Evolutionary conservation across 495 filamentous ascomycete genomes (phyloP).

Genomic region (Podospora appendiculata): DNA sequence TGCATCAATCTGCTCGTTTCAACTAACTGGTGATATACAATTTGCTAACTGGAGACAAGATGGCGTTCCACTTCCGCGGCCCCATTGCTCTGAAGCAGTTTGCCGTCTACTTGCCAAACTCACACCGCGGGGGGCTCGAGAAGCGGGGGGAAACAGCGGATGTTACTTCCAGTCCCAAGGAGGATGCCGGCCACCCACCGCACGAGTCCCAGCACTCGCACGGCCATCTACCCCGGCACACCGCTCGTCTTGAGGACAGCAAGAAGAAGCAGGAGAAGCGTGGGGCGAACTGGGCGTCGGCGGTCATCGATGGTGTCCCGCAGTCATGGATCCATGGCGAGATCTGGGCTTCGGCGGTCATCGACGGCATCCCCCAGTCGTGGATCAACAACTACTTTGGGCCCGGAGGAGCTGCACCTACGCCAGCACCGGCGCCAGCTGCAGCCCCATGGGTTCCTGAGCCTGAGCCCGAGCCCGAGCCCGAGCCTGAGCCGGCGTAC

Average conservation of each 20-base stretch:
- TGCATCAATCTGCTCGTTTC: neutral
- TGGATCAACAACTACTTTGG: constrained; percentile 59
- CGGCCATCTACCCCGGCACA: too few relatives aligned
- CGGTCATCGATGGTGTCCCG: constrained; percentile 54
- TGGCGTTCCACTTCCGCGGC: constrained; percentile 64
- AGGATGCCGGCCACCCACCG: constrained; percentile 1
- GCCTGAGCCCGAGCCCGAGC: neutral
- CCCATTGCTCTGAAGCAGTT: constrained; percentile 54
- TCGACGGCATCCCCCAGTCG: constrained; percentile 51
- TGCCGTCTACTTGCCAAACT: constrained; percentile 50
- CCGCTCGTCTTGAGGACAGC: too few relatives aligned
- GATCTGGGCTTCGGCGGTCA: constrained; percentile 47
- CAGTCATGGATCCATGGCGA: constrained; percentile 41
- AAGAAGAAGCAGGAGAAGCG: too few relatives aligned
- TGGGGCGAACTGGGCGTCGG: constrained; percentile 33
- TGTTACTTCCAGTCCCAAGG: constrained; percentile 9
- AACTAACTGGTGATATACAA: neutral
- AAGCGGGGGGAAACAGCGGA: constrained; percentile 21
- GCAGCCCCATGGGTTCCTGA: neutral
- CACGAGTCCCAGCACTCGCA: constrained; percentile 14
- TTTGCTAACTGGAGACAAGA: constrained; percentile 26
- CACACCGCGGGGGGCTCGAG: constrained; percentile 17
- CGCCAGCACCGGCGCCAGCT: neutral
- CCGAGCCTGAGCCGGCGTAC: neutral
- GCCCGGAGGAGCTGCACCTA: constrained; percentile 2